These are phyloP conservation scores for Fusarium dimerum DNA, from an alignment of 2,329 filamentous ascomycete species.

Conservation along the genomic window DNA sequence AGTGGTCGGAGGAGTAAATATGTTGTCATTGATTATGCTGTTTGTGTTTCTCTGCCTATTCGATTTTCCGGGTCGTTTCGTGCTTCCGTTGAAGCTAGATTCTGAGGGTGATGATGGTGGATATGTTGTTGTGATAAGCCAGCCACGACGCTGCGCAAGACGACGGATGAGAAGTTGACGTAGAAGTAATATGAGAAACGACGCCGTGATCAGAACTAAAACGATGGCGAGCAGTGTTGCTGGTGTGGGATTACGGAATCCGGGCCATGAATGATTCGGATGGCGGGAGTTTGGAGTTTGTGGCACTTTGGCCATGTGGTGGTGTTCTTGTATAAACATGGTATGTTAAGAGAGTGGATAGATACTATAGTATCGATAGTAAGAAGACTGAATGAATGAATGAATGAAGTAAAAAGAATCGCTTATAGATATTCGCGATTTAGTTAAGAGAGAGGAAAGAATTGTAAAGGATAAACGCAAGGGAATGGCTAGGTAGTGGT, in stretches of 20 bases:
- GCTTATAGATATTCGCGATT: too few relatives aligned
- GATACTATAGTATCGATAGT: not conserved
- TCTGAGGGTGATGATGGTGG: conserved; percentile 9
- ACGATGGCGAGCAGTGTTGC: conserved; percentile 23
- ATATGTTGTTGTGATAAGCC: conserved; percentile 15
- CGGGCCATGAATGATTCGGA: conserved; percentile 7
- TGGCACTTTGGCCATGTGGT: not conserved
- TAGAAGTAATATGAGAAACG: conserved; percentile 21
- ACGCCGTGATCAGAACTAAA: conserved; percentile 17
- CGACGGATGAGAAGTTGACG: conserved; percentile 18
- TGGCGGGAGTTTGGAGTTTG: conserved; percentile 2
- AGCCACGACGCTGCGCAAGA: conserved; percentile 12
- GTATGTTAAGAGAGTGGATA: not conserved
- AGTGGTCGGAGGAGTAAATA: conserved; percentile 8
- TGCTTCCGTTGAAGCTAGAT: conserved; percentile 2
- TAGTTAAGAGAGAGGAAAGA: too few relatives aligned
- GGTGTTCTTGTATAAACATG: conserved; percentile 5
- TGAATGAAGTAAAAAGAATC: too few relatives aligned
- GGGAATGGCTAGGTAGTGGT: too few relatives aligned
- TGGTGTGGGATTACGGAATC: conserved; percentile 14
- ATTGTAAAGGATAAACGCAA: too few relatives aligned
- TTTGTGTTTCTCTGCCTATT: conserved; percentile 1
- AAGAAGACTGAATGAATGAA: too few relatives aligned
- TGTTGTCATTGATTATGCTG: not conserved
- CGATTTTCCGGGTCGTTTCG: not conserved